Evolutionary conservation across 352 stramenopile genomes (phyloP).

Genomic region (Ophiocytium majus): DNA sequence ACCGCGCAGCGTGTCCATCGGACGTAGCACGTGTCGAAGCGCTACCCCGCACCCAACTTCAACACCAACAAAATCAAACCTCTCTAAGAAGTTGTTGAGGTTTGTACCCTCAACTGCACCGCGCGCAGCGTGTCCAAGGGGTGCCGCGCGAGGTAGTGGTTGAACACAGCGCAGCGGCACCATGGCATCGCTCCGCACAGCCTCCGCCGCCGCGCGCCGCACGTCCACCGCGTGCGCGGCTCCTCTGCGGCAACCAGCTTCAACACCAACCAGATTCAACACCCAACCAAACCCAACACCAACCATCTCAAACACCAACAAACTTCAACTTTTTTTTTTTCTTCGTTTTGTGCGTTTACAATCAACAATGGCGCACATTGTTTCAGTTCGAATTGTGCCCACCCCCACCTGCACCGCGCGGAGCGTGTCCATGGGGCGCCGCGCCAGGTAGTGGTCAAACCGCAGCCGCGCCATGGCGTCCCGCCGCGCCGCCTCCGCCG

Average conservation of each 20-base stretch:
- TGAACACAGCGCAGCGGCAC: constrained; percentile 79
- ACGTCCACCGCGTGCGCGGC: constrained; percentile 65
- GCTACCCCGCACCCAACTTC: too few species aligned
- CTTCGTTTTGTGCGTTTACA: too few species aligned
- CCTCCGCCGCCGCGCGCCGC: constrained; percentile 68
- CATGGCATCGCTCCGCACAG: constrained; percentile 71
- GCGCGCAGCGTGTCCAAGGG: constrained; percentile 68
- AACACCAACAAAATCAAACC: too few species aligned
- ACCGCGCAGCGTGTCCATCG: not conserved
- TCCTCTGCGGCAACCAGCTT: constrained; percentile 83
- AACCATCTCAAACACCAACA: too few species aligned
- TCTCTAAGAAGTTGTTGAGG: too few species aligned
- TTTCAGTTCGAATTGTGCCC: too few species aligned
- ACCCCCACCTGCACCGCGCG: constrained; percentile 67
- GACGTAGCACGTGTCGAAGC: too few species aligned
- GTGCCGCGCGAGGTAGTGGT: constrained; percentile 78
- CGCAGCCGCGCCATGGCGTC: constrained; percentile 76
- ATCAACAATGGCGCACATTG: too few species aligned
- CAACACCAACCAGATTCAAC: too few species aligned
- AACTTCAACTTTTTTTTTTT: too few species aligned
- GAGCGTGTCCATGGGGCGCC: constrained; percentile 70
- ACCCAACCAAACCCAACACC: too few species aligned
- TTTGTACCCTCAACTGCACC: constrained; percentile 69
- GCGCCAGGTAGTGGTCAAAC: constrained; percentile 81
- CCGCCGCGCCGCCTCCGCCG: constrained; percentile 66